Percentiles rank a stretch among this genome's conserved stretches.
Conservation (phyloP, 2,329 filamentous ascomycete species). For the Neonectria magnoliae region DNA sequence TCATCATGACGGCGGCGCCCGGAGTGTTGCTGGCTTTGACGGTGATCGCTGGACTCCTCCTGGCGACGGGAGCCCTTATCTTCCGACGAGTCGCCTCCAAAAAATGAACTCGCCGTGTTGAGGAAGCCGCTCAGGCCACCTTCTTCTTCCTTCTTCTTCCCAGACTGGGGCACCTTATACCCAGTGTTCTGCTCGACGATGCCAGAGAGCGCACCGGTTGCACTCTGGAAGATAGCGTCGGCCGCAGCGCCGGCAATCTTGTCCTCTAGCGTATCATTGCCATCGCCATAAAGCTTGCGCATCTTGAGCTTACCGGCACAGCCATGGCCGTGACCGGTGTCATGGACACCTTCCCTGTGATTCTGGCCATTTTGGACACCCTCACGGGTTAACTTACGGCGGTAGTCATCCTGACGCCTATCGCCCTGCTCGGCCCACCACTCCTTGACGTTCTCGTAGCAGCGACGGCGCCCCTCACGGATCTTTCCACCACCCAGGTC, state of each 20-base stretch:
- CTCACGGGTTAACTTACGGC: slow-evolving; percentile 78
- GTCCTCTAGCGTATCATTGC: slow-evolving; percentile 62
- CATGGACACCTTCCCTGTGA: slow-evolving; percentile 85
- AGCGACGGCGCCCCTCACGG: slow-evolving; percentile 75
- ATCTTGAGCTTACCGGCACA: slow-evolving; percentile 82
- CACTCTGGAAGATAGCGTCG: slow-evolving; percentile 65
- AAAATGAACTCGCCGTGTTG: slow-evolving; percentile 72
- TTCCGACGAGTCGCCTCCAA: slow-evolving; percentile 59
- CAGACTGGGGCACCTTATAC: slow-evolving; percentile 49
- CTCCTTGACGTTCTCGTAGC: slow-evolving; percentile 82
- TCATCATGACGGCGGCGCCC: slow-evolving; percentile 55
- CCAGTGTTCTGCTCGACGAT: slow-evolving; percentile 60
- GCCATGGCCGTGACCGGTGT: slow-evolving; percentile 86
- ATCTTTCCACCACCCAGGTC: slow-evolving; percentile 75
- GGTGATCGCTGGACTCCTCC: slow-evolving; percentile 57
- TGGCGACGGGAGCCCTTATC: slow-evolving; percentile 62
- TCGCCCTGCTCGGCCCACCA: slow-evolving; percentile 82
- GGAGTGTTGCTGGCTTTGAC: slow-evolving; percentile 61
- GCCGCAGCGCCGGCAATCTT: slow-evolving; percentile 67
- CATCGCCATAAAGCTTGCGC: slow-evolving; percentile 69
- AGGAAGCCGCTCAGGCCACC: slow-evolving; percentile 76
- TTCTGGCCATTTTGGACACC: slow-evolving; percentile 83
- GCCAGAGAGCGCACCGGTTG: slow-evolving; percentile 62
- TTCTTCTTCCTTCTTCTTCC: slow-evolving; percentile 61
- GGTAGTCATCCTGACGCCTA: slow-evolving; percentile 68